These are phyloP conservation scores for Digitaria exilis DNA, from an alignment of 202 grass and related monocot species.

Conservation along the genomic window DNA sequence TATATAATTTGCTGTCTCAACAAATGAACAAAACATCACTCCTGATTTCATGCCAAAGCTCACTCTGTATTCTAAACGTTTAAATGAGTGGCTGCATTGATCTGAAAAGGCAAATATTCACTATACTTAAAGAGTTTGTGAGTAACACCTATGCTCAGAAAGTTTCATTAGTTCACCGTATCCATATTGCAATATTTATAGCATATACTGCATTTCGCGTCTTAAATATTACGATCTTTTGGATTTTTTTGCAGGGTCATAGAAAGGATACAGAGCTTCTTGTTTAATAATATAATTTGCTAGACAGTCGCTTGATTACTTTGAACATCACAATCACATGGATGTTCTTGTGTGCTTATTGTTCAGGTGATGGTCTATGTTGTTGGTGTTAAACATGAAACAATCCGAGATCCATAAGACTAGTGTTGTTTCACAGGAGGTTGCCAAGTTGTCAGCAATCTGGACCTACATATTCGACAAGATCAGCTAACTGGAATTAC, in stretches of 20 bases:
- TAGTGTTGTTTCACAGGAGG: no score
- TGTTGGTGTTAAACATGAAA: no score
- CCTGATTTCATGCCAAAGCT: neutral
- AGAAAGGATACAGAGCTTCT: neutral
- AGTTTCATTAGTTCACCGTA: neutral
- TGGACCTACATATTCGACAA: no score
- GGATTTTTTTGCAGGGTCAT: neutral
- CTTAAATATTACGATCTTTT: neutral
- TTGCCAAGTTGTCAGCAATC: no score
- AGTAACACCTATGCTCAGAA: neutral
- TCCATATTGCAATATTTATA: neutral
- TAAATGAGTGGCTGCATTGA: neutral
- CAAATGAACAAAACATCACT: neutral
- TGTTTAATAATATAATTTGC: neutral
- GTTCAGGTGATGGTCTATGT: no score
- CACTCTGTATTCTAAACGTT: neutral
- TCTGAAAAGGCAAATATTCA: neutral
- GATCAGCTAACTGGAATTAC: no score
- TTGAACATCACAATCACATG: neutral
- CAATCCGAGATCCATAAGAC: no score
- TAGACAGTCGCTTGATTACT: neutral
- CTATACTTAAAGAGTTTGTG: neutral
- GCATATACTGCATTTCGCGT: neutral
- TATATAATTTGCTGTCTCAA: neutral
- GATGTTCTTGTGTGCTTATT: no score